phyloP scores from a whole-genome alignment of 352 stramenopile species.

The Blastocystis sp. region DNA sequence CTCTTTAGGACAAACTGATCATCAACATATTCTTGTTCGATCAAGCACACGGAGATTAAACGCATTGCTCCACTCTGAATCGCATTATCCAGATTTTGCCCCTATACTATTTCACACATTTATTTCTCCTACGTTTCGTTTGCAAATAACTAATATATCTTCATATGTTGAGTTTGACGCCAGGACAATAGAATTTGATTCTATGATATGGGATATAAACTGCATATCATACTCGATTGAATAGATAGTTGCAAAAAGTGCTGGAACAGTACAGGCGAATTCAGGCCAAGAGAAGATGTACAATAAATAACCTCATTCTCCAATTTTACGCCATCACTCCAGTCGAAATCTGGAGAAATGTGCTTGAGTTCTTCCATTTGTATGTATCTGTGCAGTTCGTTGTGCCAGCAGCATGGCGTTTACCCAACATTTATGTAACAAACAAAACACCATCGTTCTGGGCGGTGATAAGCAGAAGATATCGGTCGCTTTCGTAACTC shows the following conservation, averaged over 20 bases:
- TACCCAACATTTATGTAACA: neutral
- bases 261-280: conserved; percentile 44
- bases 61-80: neutral
- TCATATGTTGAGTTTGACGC: neutral
- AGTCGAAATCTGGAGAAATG: conserved; percentile 19
- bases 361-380: conserved; percentile 14
- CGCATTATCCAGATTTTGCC: neutral
- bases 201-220: neutral
- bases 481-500: neutral
- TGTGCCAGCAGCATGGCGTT: too few species aligned
- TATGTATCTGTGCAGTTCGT: neutral
- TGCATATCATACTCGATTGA: neutral
- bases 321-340: neutral
- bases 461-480: neutral
- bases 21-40: neutral
- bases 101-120: neutral
- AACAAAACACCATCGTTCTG: neutral
- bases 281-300: conserved; percentile 7
- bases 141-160: neutral
- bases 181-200: neutral
- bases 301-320: conserved; percentile 14
- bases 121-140: neutral
- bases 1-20: neutral
- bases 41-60: neutral
- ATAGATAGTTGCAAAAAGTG: conserved; percentile 29